These are phyloP conservation scores for Penicillium angulare DNA, from an alignment of 495 filamentous ascomycete genomes.

Conservation along the genomic window DNA sequence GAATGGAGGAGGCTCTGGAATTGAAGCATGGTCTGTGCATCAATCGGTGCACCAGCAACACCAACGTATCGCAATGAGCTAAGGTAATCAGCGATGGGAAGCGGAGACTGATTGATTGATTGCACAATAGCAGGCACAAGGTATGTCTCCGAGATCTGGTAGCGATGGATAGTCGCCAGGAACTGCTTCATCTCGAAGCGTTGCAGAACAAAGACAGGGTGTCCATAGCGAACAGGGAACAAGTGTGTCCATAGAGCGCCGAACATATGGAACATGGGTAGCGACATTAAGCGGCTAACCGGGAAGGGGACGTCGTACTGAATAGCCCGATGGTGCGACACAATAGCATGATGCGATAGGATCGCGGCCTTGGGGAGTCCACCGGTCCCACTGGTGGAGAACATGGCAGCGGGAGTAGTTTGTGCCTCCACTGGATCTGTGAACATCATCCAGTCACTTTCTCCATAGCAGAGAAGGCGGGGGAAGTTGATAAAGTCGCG, in stretches of 20 bases:
- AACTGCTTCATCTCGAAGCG: slow-evolving; percentile 59
- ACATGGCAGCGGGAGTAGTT: slow-evolving; percentile 51
- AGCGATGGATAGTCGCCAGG: slow-evolving; percentile 53
- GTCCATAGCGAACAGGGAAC: slow-evolving; percentile 54
- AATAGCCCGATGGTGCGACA: slow-evolving; percentile 52
- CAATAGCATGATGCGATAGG: slow-evolving; percentile 50
- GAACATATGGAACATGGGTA: slow-evolving; percentile 67
- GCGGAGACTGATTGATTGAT: slow-evolving; percentile 42
- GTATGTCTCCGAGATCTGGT: slow-evolving; percentile 59
- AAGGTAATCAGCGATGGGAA: slow-evolving; percentile 46
- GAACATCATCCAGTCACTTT: slow-evolving; percentile 54
- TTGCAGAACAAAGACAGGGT: slow-evolving; percentile 57
- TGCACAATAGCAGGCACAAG: slow-evolving; percentile 63
- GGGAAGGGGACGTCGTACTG: slow-evolving; percentile 48
- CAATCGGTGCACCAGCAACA: slow-evolving; percentile 51
- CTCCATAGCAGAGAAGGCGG: slow-evolving; percentile 48
- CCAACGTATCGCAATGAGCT: slow-evolving; percentile 47
- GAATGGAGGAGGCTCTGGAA: slow-evolving; percentile 41
- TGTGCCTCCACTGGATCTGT: slow-evolving; percentile 42
- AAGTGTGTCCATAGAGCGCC: slow-evolving; percentile 53
- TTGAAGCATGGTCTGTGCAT: slow-evolving; percentile 35
- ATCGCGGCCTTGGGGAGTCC: slow-evolving; percentile 59
- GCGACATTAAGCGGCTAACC: slow-evolving; percentile 51
- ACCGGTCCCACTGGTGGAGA: slow-evolving; percentile 57
- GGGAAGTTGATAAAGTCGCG: slow-evolving; percentile 30